Evolutionary conservation across 139 green algal species (phyloP).

Genomic region (Volvox africanus): DNA sequence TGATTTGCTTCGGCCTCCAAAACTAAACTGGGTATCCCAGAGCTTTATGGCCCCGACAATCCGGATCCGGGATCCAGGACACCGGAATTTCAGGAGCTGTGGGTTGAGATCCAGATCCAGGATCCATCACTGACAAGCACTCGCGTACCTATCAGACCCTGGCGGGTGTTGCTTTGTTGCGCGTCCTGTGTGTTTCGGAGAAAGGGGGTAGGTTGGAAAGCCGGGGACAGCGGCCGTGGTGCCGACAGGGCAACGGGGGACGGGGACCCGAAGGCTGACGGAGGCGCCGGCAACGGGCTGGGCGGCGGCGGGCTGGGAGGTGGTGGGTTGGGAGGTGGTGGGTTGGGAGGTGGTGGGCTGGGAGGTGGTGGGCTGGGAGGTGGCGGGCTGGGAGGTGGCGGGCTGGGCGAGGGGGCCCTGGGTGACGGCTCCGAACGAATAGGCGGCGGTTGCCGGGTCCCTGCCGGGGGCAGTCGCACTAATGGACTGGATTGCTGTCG

Average conservation of each 20-base stretch:
- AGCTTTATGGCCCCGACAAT: too few species aligned
- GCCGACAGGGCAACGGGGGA: neutral
- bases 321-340: neutral
- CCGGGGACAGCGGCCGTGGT: neutral
- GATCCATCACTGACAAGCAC: too few species aligned
- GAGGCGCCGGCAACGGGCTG: too few species aligned
- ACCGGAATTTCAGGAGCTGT: too few species aligned
- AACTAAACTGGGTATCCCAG: too few species aligned
- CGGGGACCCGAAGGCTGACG: neutral
- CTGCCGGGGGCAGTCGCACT: neutral
- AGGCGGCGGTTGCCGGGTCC: neutral
- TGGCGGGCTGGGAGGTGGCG: too few species aligned
- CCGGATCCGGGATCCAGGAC: too few species aligned
- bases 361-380: too few species aligned
- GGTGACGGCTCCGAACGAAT: neutral
- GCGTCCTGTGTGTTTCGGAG: neutral
- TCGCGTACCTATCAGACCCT: too few species aligned
- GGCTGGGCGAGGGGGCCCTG: neutral
- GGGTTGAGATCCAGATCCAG: too few species aligned
- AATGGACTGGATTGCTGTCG: neutral
- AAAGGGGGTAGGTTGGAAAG: neutral
- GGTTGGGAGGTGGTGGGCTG: neutral
- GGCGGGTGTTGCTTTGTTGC: too few species aligned
- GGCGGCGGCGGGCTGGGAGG: conserved; percentile 17
- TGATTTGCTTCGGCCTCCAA: too few species aligned